Evolutionary conservation across 2,329 filamentous ascomycete species (phyloP).

Genomic region (Fusarium sp.): DNA sequence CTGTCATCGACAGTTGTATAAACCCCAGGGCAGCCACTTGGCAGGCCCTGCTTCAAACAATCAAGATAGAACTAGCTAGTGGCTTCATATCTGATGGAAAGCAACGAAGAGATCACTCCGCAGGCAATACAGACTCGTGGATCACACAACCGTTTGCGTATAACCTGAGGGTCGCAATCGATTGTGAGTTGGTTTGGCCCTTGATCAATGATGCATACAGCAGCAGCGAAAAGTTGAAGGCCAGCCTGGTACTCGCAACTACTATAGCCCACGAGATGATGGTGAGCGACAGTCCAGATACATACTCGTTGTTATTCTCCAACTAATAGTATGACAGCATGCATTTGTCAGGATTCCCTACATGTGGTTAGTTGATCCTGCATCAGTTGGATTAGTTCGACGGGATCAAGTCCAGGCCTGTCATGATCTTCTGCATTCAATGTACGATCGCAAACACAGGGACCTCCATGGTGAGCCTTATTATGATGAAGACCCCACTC

Average conservation of each 20-base stretch:
- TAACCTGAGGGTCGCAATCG: conserved; percentile 11
- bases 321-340: conserved; percentile 30
- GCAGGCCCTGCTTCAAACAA: not conserved
- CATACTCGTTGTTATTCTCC: not conserved
- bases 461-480: conserved; percentile 26
- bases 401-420: conserved; percentile 15
- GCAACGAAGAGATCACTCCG: not conserved
- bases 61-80: conserved; percentile 19
- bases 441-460: not conserved
- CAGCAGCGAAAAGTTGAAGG: conserved; percentile 40
- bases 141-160: not conserved
- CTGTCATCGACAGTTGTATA: conserved; percentile 1
- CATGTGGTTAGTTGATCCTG: conserved; percentile 32
- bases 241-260: conserved; percentile 28
- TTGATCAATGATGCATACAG: conserved; percentile 36
- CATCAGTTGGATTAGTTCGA: conserved; percentile 16
- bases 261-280: conserved; percentile 44
- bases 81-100: conserved; percentile 5
- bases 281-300: conserved; percentile 26
- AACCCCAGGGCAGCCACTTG: not conserved
- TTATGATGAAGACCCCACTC: conserved; percentile 36
- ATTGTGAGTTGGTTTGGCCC: conserved; percentile 39
- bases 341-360: conserved; percentile 10
- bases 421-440: not conserved
- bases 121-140: not conserved